phyloP scores from a whole-genome alignment of 768 basidiomycete genomes.

The Basidioascus undulatus region DNA sequence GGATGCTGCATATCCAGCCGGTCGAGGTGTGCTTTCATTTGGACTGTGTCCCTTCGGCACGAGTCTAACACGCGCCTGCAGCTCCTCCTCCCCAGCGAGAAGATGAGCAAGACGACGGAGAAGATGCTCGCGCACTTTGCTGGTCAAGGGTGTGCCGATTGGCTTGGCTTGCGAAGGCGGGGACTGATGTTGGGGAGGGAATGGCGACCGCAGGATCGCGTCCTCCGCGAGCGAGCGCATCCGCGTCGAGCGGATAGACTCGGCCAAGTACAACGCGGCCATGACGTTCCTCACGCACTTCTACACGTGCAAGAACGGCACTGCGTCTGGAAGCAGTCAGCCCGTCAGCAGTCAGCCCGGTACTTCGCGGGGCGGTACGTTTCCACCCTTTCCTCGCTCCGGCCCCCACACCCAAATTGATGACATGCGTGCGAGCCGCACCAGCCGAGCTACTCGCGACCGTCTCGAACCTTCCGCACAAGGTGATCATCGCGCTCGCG shows the following conservation, averaged over 20 bases:
- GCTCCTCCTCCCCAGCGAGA: conserved; percentile 33
- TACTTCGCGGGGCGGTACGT: no score
- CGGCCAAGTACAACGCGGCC: background rate
- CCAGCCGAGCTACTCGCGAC: conserved; percentile 38
- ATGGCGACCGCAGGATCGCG: background rate
- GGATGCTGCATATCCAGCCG: conserved; percentile 63
- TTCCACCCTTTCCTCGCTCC: no score
- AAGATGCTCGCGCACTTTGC: conserved; percentile 50
- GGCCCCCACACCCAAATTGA: no score
- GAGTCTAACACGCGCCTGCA: no score
- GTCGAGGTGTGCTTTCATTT: no score
- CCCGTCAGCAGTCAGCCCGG: no score
- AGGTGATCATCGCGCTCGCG: conserved; percentile 37
- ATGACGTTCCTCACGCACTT: conserved; percentile 9
- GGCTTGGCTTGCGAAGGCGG: background rate
- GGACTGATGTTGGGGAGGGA: background rate
- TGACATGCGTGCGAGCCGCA: no score
- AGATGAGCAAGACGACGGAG: conserved; percentile 41
- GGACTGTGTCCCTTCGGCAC: no score
- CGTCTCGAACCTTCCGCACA: conserved; percentile 38
- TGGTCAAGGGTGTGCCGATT: conserved; percentile 24
- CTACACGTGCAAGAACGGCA: conserved; percentile 6
- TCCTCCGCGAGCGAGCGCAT: conserved; percentile 17
- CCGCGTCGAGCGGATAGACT: conserved; percentile 19
- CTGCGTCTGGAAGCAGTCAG: background rate